Evolutionary conservation across 495 filamentous ascomycete species (phyloP), one percentile per base, ranked within the genome.

Genomic region (Lasiosphaeria miniovina): DNA sequence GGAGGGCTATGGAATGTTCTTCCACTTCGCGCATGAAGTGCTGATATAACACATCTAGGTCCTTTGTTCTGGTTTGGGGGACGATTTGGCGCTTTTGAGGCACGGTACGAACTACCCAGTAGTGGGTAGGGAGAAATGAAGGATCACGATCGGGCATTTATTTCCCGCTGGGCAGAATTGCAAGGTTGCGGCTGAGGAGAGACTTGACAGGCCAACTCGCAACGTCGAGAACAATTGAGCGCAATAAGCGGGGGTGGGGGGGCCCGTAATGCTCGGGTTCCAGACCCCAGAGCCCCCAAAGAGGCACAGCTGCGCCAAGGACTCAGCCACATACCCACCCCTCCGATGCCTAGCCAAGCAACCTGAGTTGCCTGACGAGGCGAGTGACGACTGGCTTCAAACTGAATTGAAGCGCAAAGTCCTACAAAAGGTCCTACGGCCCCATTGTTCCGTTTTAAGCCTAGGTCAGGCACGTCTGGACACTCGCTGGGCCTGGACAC

Each of bases 381-480:
- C 24, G 24, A 24, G 24, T 24, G 24, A 24, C 24, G 24, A 24
- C 24, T 24, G 24, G 24, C 24, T 24, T 24, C 24, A 24, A 45
- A n/a, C 57, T 0, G 6, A 52, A 61, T 58, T 58, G 49, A 55
- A 58, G 55, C 53, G 33, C 32, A 57, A 62, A 72, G 69, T 72
- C 69, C 69, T 72, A 72, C 63, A 51, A 32, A 62, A 63, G 63
- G 69, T 72, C 69, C 69, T 72, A 72, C 59, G 57, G 53, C 34
- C 12, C 35, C 55, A 52, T 55, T 9, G 43, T 46, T 49, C 63
- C 57, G 15, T 7, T 63, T 68, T 59, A 1, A 63, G 68, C 46
- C 58, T 72, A 70, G 69, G 31, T 72, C 68, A 67, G 69, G 69
- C 69, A 70, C 68, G 59, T 59, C 54, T 55, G 55, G 24, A 14